These are phyloP conservation scores for Trametes polyzona DNA, from an alignment of 1,284 basidiomycete genomes.

Conservation along the genomic window DNA sequence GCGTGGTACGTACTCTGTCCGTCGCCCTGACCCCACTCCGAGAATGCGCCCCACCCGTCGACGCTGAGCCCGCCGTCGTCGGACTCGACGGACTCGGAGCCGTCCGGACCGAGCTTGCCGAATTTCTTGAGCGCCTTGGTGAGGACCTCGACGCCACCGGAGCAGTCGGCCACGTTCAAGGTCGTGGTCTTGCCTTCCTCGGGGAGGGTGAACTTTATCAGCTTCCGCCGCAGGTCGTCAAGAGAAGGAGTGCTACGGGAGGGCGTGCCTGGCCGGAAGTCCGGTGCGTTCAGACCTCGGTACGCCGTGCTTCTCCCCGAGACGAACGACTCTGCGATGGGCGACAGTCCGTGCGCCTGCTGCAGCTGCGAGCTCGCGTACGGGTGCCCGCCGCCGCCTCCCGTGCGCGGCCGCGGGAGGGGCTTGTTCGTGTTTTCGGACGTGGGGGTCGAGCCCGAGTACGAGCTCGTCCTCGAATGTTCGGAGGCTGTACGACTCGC, in stretches of 20 bases:
- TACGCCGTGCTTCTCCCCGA: constrained; percentile 38
- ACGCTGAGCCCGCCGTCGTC: constrained; percentile 74
- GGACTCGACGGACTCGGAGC: constrained; percentile 55
- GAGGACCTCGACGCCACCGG: constrained; percentile 81
- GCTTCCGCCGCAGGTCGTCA: constrained; percentile 78
- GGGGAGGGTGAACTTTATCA: constrained; percentile 85
- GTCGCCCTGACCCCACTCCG: constrained; percentile 60
- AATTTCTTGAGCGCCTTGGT: constrained; percentile 89
- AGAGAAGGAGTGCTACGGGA: constrained; percentile 57
- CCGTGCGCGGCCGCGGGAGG: constrained; percentile 42
- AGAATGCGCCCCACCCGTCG: constrained; percentile 88
- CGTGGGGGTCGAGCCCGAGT: constrained; percentile 31
- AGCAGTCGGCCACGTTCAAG: constrained; percentile 80
- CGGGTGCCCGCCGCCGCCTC: constrained; percentile 33
- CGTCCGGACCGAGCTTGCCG: constrained; percentile 65
- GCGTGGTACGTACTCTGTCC: constrained; percentile 49
- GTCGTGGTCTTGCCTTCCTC: constrained; percentile 79
- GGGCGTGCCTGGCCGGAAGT: constrained; percentile 44
- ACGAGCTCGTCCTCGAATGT: constrained; percentile 48
- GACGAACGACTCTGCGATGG: constrained; percentile 68
- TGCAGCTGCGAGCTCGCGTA: constrained; percentile 32
- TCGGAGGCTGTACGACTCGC: constrained; percentile 33
- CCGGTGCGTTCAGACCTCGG: constrained; percentile 54
- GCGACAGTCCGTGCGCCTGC: constrained; percentile 54
- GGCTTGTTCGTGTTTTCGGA: constrained; percentile 35